phyloP scores from a whole-genome alignment of 2,329 filamentous ascomycete genomes.

The Hypocreales sp. region DNA sequence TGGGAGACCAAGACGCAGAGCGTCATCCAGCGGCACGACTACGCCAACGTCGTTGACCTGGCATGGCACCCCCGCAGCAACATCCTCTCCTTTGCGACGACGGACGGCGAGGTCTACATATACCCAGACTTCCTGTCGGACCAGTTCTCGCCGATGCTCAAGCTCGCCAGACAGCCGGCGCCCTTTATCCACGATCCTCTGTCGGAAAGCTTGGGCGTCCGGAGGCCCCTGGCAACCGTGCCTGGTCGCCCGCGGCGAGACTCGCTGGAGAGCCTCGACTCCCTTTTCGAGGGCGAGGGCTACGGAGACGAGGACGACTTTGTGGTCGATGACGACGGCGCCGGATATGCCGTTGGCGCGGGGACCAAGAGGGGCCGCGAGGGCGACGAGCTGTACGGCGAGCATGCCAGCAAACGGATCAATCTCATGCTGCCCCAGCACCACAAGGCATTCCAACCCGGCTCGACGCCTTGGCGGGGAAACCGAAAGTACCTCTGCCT shows the following conservation, averaged over 20 bases:
- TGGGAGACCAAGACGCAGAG: conserved; percentile 88
- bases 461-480: conserved; percentile 89
- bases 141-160: conserved; percentile 40
- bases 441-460: conserved; percentile 81
- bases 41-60: conserved; percentile 71
- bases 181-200: conserved; percentile 77
- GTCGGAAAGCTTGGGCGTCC: conserved; percentile 52
- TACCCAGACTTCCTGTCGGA: conserved; percentile 53
- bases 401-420: conserved; percentile 31
- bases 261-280: conserved; percentile 66
- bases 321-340: conserved; percentile 88
- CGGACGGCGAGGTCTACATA: conserved; percentile 86
- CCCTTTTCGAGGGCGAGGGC: conserved; percentile 52
- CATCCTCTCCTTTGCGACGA: conserved; percentile 78
- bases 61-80: conserved; percentile 88
- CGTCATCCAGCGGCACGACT: conserved; percentile 62
- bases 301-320: conserved; percentile 56
- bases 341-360: conserved; percentile 59
- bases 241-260: conserved; percentile 39
- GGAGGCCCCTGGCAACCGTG: conserved; percentile 34
- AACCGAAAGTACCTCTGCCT: conserved; percentile 87
- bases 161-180: conserved; percentile 51
- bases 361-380: conserved; percentile 34
- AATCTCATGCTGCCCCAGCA: conserved; percentile 44
- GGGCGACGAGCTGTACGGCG: conserved; percentile 33